These are phyloP conservation scores for Galerina marginata DNA, from an alignment of 768 basidiomycete genomes.

Conservation along the genomic window DNA sequence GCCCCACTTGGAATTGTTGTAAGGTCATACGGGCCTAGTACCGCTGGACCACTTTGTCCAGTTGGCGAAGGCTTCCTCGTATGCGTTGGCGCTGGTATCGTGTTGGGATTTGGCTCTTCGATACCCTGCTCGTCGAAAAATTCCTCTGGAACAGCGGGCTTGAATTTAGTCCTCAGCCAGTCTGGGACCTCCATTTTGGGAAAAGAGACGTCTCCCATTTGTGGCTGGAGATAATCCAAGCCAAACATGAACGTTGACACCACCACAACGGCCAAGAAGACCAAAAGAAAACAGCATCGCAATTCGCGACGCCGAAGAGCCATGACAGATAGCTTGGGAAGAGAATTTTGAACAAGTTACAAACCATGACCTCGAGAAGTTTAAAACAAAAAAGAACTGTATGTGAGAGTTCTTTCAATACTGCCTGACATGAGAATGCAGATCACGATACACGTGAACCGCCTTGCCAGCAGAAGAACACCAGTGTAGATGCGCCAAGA, in stretches of 20 bases:
- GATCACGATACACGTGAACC: not conserved
- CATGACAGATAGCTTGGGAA: not conserved
- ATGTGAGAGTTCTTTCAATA: too few species aligned
- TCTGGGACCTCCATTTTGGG: constrained; percentile 9
- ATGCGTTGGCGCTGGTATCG: not conserved
- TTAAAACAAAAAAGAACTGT: not conserved
- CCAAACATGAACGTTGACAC: constrained; percentile 3
- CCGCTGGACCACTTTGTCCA: not conserved
- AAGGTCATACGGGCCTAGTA: not conserved
- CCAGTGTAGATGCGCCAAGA: not conserved
- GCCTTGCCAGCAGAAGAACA: not conserved
- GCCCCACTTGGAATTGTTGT: constrained; percentile 38
- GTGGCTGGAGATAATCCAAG: not conserved
- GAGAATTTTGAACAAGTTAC: not conserved
- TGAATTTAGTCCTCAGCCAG: constrained; percentile 4
- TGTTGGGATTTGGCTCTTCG: not conserved
- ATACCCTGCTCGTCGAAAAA: not conserved
- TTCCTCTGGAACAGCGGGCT: not conserved
- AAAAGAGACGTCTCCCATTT: constrained; percentile 6
- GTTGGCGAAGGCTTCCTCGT: not conserved
- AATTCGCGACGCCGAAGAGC: constrained; percentile 9
- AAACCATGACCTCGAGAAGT: not conserved
- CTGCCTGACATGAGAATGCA: constrained; percentile 2
- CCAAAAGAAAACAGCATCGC: constrained; percentile 8
- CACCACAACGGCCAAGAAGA: constrained; percentile 1